These are phyloP conservation scores for Xylariaceae sp. DNA, from an alignment of 2,329 filamentous ascomycete genomes.

Conservation along the genomic window DNA sequence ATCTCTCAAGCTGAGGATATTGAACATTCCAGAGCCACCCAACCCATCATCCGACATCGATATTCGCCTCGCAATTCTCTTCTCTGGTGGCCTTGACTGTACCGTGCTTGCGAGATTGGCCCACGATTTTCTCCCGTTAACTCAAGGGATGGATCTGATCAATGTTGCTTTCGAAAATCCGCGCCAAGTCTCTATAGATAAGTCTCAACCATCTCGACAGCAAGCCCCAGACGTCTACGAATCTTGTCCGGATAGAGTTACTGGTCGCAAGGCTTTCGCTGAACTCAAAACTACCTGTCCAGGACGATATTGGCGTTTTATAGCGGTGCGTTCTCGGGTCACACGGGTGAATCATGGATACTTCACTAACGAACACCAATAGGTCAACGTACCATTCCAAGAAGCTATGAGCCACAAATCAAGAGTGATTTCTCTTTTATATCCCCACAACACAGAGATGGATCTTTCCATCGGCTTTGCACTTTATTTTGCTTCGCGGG, in stretches of 20 bases:
- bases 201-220: conserved; percentile 36
- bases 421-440: conserved; percentile 75
- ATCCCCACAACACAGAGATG: conserved; percentile 98
- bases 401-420: conserved; percentile 71
- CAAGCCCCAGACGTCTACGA: conserved; percentile 62
- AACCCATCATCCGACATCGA: conserved; percentile 37
- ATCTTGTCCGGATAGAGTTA: conserved; percentile 85
- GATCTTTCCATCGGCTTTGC: conserved; percentile 92
- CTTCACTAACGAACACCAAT: background rate
- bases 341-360: conserved; percentile 1
- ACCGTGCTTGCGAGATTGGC: conserved; percentile 80
- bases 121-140: conserved; percentile 71
- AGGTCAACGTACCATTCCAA: conserved; percentile 80
- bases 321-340: conserved; percentile 57
- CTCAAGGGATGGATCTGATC: conserved; percentile 79
- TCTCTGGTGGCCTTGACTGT: conserved; percentile 94
- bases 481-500: conserved; percentile 91
- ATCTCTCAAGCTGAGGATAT: conserved; percentile 66
- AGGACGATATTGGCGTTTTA: conserved; percentile 76
- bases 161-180: conserved; percentile 99
- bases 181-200: conserved; percentile 63
- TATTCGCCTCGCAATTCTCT: conserved; percentile 74
- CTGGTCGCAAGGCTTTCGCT: conserved; percentile 76
- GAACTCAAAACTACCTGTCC: conserved; percentile 75
- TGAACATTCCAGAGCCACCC: conserved; percentile 65